Percentiles rank a stretch among this genome's conserved stretches.
Conservation (phyloP, 306 rosid species). For the Trichosanthes cucumerina region DNA sequence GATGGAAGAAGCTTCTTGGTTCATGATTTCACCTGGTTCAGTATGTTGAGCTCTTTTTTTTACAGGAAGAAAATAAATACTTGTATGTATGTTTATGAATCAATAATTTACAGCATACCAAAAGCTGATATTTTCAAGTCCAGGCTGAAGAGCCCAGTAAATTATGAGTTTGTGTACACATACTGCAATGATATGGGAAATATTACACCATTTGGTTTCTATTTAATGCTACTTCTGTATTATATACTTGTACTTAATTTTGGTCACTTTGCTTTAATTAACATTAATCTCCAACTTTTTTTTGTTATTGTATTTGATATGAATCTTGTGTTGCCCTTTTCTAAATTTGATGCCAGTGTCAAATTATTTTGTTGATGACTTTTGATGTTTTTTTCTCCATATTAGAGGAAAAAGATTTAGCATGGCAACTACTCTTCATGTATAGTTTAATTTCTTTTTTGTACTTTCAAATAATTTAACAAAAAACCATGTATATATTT, state of each 20-base stretch:
- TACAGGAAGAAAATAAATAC: neutral
- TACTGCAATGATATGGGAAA: neutral
- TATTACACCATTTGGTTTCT: neutral
- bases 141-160: neutral
- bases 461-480: no score
- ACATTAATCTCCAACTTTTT: no score
- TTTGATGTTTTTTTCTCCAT: neutral
- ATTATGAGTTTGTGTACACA: neutral
- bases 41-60: neutral
- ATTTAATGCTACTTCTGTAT: neutral
- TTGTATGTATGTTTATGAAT: neutral
- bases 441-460: no score
- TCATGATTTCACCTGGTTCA: slow-evolving; percentile 28
- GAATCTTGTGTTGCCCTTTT: neutral
- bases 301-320: neutral
- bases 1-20: slow-evolving; percentile 85
- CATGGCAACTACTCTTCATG: no score
- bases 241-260: neutral
- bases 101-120: neutral
- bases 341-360: neutral
- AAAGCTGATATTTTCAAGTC: neutral
- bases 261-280: neutral
- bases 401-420: neutral
- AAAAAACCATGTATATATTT: no score
- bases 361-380: neutral